phyloP scores from a whole-genome alignment of 2,329 filamentous ascomycete genomes.

The Tolypocladium tundrense region DNA sequence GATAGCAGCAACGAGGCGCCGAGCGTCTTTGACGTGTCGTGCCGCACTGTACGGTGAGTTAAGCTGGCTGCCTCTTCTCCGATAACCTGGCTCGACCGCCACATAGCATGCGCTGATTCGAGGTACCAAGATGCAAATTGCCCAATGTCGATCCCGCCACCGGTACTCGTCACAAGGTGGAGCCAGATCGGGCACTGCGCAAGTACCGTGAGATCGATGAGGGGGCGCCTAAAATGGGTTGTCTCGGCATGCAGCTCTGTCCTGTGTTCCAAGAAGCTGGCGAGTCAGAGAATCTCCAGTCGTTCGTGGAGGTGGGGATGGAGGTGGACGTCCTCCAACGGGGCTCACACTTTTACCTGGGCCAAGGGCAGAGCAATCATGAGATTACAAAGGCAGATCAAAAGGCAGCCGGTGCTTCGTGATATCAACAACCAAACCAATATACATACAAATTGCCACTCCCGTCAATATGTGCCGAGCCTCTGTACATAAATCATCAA shows the following conservation, averaged over 20 bases:
- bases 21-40: constrained; percentile 43
- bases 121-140: constrained; percentile 47
- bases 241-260: constrained; percentile 57
- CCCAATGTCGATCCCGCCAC: constrained; percentile 58
- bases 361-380: constrained; percentile 4
- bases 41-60: constrained; percentile 51
- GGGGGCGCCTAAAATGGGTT: constrained; percentile 45
- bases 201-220: constrained; percentile 49
- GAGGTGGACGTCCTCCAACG: constrained; percentile 36
- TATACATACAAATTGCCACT: neutral
- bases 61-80: neutral
- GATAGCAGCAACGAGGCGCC: constrained; percentile 3
- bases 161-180: constrained; percentile 41
- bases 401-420: neutral
- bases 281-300: constrained; percentile 22
- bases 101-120: neutral
- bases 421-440: constrained; percentile 3
- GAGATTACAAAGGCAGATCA: neutral
- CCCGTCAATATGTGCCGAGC: constrained; percentile 2
- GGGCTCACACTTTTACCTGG: constrained; percentile 32
- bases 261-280: constrained; percentile 35
- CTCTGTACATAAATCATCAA: constrained; percentile 7
- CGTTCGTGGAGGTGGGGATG: constrained; percentile 46
- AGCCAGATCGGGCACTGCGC: constrained; percentile 50
- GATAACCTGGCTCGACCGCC: neutral